phyloP scores from a whole-genome alignment of 2,329 filamentous ascomycete genomes.

The Leptoxyphium fumago region DNA sequence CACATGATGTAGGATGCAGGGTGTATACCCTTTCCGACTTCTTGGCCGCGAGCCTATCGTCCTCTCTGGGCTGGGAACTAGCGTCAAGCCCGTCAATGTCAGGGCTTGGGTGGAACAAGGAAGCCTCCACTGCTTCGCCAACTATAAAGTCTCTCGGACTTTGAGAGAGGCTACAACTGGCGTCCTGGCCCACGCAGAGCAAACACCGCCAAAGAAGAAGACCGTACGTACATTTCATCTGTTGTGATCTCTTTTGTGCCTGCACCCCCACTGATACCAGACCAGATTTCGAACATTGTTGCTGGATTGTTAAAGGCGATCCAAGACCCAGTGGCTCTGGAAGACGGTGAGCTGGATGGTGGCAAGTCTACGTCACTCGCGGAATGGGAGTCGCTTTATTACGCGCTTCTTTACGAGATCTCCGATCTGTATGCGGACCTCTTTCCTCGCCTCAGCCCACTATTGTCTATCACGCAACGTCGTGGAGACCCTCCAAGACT shows the following conservation, averaged over 20 bases:
- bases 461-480: conserved; percentile 5
- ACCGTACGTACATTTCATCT: too few relatives aligned
- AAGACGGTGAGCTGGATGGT: background rate
- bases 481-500: conserved; percentile 3
- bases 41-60: background rate
- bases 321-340: too few relatives aligned
- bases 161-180: background rate
- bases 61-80: background rate
- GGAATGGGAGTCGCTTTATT: conserved; percentile 9
- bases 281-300: too few relatives aligned
- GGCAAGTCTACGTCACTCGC: conserved; percentile 1
- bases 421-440: conserved; percentile 7
- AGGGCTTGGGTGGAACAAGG: background rate
- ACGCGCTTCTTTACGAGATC: conserved; percentile 10
- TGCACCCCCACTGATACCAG: too few relatives aligned
- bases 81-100: background rate
- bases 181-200: background rate
- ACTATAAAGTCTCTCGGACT: background rate
- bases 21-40: too few relatives aligned
- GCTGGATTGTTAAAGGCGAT: too few relatives aligned
- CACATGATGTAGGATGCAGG: too few relatives aligned
- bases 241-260: too few relatives aligned
- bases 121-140: background rate
- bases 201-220: too few relatives aligned
- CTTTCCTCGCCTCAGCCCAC: conserved; percentile 3